phyloP scores from a whole-genome alignment of 2,329 filamentous ascomycete species.

The Didymella segeticola region DNA sequence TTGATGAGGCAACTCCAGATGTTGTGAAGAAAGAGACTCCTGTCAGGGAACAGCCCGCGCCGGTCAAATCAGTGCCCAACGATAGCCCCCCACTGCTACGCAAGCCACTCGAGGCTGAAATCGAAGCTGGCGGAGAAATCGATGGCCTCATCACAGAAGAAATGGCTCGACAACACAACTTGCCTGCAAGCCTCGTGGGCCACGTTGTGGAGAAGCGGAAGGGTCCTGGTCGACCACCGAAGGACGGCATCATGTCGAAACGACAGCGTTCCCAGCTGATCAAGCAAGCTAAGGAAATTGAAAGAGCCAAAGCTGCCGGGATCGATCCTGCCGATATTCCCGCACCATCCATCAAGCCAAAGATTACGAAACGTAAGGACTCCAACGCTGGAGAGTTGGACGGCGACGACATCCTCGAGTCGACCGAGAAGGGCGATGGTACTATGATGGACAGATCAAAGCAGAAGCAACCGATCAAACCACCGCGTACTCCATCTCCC shows the following conservation, averaged over 20 bases:
- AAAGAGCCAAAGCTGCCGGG: conserved; percentile 48
- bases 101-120: conserved; percentile 39
- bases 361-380: conserved; percentile 45
- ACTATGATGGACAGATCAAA: conserved; percentile 46
- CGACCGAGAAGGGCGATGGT: conserved; percentile 48
- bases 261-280: conserved; percentile 71
- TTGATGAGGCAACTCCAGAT: conserved; percentile 41
- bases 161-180: conserved; percentile 50
- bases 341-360: conserved; percentile 42
- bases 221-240: conserved; percentile 80
- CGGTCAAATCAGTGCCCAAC: conserved; percentile 31
- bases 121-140: conserved; percentile 40
- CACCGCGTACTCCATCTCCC: conserved; percentile 65
- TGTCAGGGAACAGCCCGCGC: conserved; percentile 33
- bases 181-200: conserved; percentile 47
- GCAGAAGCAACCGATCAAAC: conserved; percentile 55
- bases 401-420: conserved; percentile 43
- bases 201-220: conserved; percentile 67
- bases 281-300: conserved; percentile 62
- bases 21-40: conserved; percentile 34
- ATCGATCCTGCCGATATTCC: conserved; percentile 47
- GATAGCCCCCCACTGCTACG: conserved; percentile 38
- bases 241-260: conserved; percentile 85
- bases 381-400: conserved; percentile 48
- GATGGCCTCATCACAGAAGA: conserved; percentile 46